Conservation (phyloP, 2,329 filamentous ascomycete genomes). For the Paradendryphiella salina region DNA sequence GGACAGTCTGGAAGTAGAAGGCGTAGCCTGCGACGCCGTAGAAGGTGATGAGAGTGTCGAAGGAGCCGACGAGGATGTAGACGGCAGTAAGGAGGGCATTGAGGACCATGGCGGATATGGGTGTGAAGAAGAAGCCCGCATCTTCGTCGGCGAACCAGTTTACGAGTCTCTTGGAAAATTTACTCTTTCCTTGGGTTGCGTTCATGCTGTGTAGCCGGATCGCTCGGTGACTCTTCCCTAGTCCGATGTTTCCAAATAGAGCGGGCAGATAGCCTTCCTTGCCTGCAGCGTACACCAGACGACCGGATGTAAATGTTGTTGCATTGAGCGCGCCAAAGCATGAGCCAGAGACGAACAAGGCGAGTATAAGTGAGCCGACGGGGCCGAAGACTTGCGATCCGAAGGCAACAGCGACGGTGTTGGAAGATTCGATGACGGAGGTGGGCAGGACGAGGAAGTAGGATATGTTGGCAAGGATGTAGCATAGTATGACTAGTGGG, state of each 20-base stretch:
- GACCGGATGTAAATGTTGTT: conserved; percentile 87
- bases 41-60: conserved; percentile 89
- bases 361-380: conserved; percentile 78
- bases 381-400: conserved; percentile 87
- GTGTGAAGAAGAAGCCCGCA: conserved; percentile 84
- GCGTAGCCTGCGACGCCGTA: conserved; percentile 97
- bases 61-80: conserved; percentile 87
- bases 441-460: conserved; percentile 93
- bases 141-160: conserved; percentile 61
- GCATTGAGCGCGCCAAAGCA: conserved; percentile 96
- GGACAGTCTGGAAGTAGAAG: conserved; percentile 94
- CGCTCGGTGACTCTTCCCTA: conserved; percentile 54
- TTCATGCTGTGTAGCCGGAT: conserved; percentile 41
- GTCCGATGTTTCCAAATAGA: conserved; percentile 80
- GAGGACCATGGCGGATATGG: conserved; percentile 85
- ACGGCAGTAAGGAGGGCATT: conserved; percentile 73
- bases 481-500: conserved; percentile 87
- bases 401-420: conserved; percentile 95
- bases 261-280: conserved; percentile 92
- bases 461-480: conserved; percentile 86
- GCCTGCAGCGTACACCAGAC: conserved; percentile 89
- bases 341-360: conserved; percentile 84
- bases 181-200: conserved; percentile 23
- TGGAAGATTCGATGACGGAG: conserved; percentile 77
- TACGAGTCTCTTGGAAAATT: conserved; percentile 29